phyloP scores from a whole-genome alignment of 306 rosid genomes.

The Biancaea sappan region DNA sequence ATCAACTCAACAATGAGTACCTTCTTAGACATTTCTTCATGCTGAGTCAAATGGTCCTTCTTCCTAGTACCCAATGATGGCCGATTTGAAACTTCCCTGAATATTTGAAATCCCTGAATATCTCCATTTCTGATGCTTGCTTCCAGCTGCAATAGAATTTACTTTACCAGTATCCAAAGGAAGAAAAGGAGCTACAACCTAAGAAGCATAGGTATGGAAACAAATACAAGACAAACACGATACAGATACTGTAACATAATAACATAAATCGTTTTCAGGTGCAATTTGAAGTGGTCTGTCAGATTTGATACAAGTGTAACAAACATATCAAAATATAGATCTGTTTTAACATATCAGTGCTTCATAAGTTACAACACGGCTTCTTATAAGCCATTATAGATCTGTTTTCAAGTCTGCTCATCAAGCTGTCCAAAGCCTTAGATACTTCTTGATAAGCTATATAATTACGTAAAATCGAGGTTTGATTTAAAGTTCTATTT shows the following conservation, averaged over 20 bases:
- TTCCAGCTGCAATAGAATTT: slow-evolving; percentile 61
- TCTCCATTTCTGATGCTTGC: slow-evolving; percentile 89
- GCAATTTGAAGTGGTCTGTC: too few species aligned
- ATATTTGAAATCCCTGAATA: slow-evolving; percentile 67
- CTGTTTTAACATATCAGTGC: too few species aligned
- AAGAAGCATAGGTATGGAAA: background rate
- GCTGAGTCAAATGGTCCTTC: slow-evolving; percentile 37
- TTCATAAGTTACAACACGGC: background rate
- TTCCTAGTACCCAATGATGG: slow-evolving; percentile 37
- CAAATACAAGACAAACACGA: background rate
- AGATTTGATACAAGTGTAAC: background rate
- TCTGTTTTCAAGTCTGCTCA: background rate
- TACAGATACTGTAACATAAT: background rate
- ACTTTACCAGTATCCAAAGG: background rate
- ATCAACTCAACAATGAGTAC: slow-evolving; percentile 37
- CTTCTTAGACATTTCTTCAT: slow-evolving; percentile 55
- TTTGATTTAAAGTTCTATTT: slow-evolving; percentile 3
- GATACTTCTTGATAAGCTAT: background rate
- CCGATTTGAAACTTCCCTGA: slow-evolving; percentile 49
- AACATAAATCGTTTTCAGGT: background rate
- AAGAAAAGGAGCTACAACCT: slow-evolving; percentile 3
- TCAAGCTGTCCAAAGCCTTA: background rate
- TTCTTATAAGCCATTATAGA: background rate
- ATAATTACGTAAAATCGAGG: background rate
- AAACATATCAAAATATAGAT: background rate